Conservation (phyloP, 768 basidiomycete species). For the Trametes villosa region DNA sequence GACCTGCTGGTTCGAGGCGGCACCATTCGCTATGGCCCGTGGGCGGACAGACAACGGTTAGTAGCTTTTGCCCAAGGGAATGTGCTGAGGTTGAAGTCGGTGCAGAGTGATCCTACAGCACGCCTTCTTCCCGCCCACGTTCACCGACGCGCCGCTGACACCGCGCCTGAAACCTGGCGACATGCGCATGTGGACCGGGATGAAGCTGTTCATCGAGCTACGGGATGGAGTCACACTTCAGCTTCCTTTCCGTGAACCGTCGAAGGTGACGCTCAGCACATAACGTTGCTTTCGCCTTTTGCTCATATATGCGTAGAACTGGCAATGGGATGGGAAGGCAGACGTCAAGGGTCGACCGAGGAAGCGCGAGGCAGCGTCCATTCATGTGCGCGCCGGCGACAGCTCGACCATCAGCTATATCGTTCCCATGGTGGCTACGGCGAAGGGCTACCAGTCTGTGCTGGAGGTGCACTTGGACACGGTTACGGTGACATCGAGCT, state of each 20-base stretch:
- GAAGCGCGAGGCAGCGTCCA: conserved; percentile 67
- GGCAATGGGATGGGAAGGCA: conserved; percentile 83
- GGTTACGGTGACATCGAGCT: conserved; percentile 76
- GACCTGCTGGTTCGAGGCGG: conserved; percentile 83
- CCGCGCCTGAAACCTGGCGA: conserved; percentile 73
- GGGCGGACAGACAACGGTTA: conserved; percentile 93
- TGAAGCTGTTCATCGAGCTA: conserved; percentile 84
- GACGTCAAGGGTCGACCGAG: conserved; percentile 53
- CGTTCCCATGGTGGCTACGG: conserved; percentile 77
- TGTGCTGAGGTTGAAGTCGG: background rate
- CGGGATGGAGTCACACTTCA: conserved; percentile 75
- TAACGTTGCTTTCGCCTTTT: background rate
- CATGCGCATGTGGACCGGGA: conserved; percentile 76
- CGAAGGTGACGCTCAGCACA: conserved; percentile 60
- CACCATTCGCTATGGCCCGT: conserved; percentile 85
- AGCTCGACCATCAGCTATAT: conserved; percentile 85
- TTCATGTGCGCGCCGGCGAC: conserved; percentile 77
- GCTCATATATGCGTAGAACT: conserved; percentile 59
- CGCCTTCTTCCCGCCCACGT: conserved; percentile 82
- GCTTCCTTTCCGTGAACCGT: conserved; percentile 90
- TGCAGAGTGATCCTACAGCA: conserved; percentile 74
- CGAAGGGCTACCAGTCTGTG: conserved; percentile 76
- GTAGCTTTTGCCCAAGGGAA: conserved; percentile 3
- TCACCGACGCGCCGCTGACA: conserved; percentile 62
- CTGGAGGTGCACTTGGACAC: conserved; percentile 85